Evolutionary conservation across 192 early-diverging fungal species (phyloP), one percentile per base, ranked within the genome.

Genomic region (Mortierella claussenii): DNA sequence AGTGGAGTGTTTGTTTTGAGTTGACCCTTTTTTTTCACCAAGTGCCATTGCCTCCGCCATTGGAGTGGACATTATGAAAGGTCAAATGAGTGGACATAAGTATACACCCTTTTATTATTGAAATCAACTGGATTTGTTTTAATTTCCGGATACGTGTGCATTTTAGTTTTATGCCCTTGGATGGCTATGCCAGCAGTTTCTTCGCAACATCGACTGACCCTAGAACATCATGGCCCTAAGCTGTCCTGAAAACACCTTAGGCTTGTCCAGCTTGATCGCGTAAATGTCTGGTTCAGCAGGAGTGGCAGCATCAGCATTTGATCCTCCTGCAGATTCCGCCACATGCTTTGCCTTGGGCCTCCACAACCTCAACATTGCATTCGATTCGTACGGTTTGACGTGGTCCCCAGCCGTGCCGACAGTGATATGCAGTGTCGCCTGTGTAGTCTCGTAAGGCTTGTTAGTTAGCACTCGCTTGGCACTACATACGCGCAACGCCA

Each of bases 331-430:
- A 40, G 37, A 13, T 40, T 13, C 37, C 7, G 42, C 33, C 9
- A 8, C 34, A 24, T 31, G 65, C 17, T 48, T 68, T 4, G 0
- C 13, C 27, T 12, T 27, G 8, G 10, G 1, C 12, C n/a, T 46
- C 75, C 63, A 60, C 42, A 54, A 31, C 21, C 65, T 36, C 58
- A 84, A 52, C n/a, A 84, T 13, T 10, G 60, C 52, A 44, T 81
- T 75, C 34, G 83, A 60, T 60, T 85, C 62, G 23, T 26, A 51
- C 1, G 81, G 59, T 56, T 81, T 83, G 30, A 83, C 60, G 4
- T 65, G 55, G 43, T 79, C 65, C 1, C 40, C 37, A n/a, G 42
- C 56, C 8, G 83, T 86, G 0, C 64, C 85, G 12, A 83, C 52
- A 7, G 85, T 86, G 21, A 83, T 28, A 62, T 86, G 85, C 0